Base-by-base conservation (phyloP, 441 rosid genomes). In the Populus hybrid region DNA sequence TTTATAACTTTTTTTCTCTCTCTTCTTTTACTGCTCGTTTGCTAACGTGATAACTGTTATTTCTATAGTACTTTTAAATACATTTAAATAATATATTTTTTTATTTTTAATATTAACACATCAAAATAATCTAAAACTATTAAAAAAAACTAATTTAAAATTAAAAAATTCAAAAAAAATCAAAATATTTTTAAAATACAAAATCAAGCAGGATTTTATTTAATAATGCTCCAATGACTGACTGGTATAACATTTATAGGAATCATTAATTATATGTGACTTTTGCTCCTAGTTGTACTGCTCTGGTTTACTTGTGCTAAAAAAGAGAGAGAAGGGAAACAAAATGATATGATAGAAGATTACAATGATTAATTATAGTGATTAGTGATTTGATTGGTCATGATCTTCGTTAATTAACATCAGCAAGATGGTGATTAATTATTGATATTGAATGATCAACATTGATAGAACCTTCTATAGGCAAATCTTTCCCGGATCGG, bases 391-490 rank as follows among this genome's bases (percentile, higher is more conserved):
- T 29, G 10, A 20, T 24, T 10, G 31, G 33, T 28, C 68, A 14
- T 4, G 3, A 26, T 28, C 35, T 11, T 67, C 21, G 9, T 2
- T 16, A 18, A 16, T 76, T 71, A 63, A 36, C 10, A 16, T 76
- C n/a, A 42, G 42, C 72, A 64, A 71, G 53, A 53, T 14, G 69
- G n/a, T 16, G 69, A 7, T 10, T 61, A 53, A 38, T 40, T 38
- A 26, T 35, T 38, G 33, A 31, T 12, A 18, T 4, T 11, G 24
- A 66, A n/a, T 63, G n/a, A 50, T 29, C 53, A 33, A 42, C 64
- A 63, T 50, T 70, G 29, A 29, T 56, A 76, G 76, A 82, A 82
- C 63, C 78, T 82, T 82, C 81, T 11, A 12, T 33, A 24, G 80
- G 14, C n/a, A 29, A 4, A 9, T 69, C 14, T 29, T 18, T 9